phyloP scores from a whole-genome alignment of 176 grass and related monocot genomes.

The Leersia perrieri region DNA sequence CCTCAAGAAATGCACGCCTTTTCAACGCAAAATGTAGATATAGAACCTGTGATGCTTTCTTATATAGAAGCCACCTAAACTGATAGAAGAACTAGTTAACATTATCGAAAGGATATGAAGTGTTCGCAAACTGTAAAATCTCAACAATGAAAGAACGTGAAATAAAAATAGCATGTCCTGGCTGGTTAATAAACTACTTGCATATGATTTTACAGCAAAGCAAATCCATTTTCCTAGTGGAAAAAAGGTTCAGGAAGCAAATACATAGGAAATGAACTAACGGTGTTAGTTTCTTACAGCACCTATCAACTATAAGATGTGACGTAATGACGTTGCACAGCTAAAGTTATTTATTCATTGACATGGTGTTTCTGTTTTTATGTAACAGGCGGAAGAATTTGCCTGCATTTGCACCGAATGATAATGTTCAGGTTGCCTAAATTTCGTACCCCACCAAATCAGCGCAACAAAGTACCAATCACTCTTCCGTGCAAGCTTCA shows the following conservation, averaged over 20 bases:
- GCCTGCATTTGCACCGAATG: background rate
- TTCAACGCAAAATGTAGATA: constrained; percentile 84
- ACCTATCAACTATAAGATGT: background rate
- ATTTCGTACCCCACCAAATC: background rate
- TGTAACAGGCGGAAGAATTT: background rate
- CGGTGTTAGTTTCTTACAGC: background rate
- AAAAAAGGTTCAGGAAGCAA: background rate
- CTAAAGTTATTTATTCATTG: background rate
- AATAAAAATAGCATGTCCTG: background rate
- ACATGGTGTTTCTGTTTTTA: background rate
- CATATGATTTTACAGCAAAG: background rate
- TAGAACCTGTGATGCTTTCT: constrained; percentile 69
- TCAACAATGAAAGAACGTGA: constrained; percentile 3
- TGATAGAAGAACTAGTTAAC: constrained; percentile 38
- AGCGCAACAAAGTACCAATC: background rate
- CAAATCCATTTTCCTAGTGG: background rate
- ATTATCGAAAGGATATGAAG: constrained; percentile 16
- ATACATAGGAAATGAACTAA: background rate
- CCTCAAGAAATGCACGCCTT: constrained; percentile 62
- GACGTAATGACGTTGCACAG: background rate
- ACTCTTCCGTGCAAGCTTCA: background rate
- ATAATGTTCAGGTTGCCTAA: background rate
- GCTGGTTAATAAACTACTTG: background rate
- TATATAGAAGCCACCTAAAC: constrained; percentile 67
- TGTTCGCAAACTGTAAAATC: background rate